Percentiles rank a stretch among this genome's conserved stretches.
phyloP scores from a whole-genome alignment of 305 asterid species.

The Striga hermonthica region DNA sequence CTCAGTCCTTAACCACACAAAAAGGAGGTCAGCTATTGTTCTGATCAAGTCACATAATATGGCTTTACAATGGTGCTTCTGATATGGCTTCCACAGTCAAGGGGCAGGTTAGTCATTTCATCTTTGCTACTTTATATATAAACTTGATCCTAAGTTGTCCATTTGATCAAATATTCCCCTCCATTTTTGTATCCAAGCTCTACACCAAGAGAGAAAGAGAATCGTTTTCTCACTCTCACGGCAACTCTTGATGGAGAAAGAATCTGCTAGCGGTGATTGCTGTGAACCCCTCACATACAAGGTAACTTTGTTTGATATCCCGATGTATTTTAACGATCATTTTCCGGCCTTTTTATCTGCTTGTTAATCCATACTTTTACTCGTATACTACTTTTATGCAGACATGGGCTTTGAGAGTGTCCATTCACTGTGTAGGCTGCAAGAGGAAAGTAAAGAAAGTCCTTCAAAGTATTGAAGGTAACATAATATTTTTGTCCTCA shows the following conservation, averaged over 20 bases:
- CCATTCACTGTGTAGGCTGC: slow-evolving; percentile 71
- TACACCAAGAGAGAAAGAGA: slow-evolving; percentile 24
- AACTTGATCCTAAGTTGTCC: slow-evolving; percentile 29
- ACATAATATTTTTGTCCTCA: slow-evolving; percentile 11
- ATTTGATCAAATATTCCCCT: slow-evolving; percentile 23
- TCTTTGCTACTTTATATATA: slow-evolving; percentile 23
- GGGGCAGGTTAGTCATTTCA: slow-evolving; percentile 36
- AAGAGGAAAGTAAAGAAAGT: slow-evolving; percentile 64
- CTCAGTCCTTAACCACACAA: background rate
- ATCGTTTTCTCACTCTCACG: slow-evolving; percentile 25
- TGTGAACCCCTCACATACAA: slow-evolving; percentile 47
- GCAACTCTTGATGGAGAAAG: slow-evolving; percentile 41
- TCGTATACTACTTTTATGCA: slow-evolving; percentile 30
- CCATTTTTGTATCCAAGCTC: slow-evolving; percentile 28
- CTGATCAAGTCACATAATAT: slow-evolving; percentile 17
- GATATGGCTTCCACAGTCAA: slow-evolving; percentile 36
- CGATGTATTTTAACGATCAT: slow-evolving; percentile 5
- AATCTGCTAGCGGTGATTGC: slow-evolving; percentile 35
- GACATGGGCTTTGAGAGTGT: slow-evolving; percentile 64
- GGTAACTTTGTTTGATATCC: slow-evolving; percentile 26
- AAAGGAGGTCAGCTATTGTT: background rate
- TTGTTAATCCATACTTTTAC: background rate
- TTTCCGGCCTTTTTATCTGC: background rate
- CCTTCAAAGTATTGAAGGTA: slow-evolving; percentile 61
- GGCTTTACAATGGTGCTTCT: slow-evolving; percentile 27